These are phyloP conservation scores for Trichaptum fuscoviolaceum DNA, from an alignment of 768 basidiomycete species.

Conservation along the genomic window DNA sequence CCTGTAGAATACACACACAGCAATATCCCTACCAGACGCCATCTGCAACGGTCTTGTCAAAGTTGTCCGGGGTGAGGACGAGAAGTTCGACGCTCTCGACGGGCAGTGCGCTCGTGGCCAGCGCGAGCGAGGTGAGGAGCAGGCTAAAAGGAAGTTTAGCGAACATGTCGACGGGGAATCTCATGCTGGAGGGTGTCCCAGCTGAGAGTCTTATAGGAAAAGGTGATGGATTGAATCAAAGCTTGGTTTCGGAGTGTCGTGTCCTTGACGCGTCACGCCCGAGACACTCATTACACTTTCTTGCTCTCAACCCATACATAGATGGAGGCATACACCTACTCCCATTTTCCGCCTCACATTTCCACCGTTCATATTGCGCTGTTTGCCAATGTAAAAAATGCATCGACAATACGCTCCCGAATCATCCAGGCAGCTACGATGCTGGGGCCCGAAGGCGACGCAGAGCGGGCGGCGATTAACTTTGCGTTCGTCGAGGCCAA, in stretches of 20 bases:
- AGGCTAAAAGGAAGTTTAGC: conserved; percentile 23
- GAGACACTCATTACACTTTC: conserved; percentile 1
- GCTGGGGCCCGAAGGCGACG: conserved; percentile 54
- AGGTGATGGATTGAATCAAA: neutral
- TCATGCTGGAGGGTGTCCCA: conserved; percentile 12
- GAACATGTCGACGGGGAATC: conserved; percentile 7
- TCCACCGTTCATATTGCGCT: conserved; percentile 55
- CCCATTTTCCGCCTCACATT: conserved; percentile 40
- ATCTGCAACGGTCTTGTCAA: conserved; percentile 41
- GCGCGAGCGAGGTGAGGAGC: conserved; percentile 25
- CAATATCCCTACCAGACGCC: conserved; percentile 60
- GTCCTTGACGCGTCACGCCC: neutral
- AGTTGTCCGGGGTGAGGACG: conserved; percentile 54
- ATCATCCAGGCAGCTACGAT: conserved; percentile 67
- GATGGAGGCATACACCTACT: conserved; percentile 55
- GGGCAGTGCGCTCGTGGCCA: conserved; percentile 30
- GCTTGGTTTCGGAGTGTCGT: no score
- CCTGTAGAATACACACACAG: neutral
- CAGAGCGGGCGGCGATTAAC: conserved; percentile 72
- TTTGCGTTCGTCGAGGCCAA: conserved; percentile 88
- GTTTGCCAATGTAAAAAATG: conserved; percentile 63
- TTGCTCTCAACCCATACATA: conserved; percentile 18
- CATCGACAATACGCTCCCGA: conserved; percentile 50
- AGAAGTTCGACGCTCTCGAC: conserved; percentile 20
- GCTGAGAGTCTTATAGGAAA: neutral